Base-by-base conservation (phyloP, 495 filamentous ascomycete genomes). In the Aspergillus conjunctus region DNA sequence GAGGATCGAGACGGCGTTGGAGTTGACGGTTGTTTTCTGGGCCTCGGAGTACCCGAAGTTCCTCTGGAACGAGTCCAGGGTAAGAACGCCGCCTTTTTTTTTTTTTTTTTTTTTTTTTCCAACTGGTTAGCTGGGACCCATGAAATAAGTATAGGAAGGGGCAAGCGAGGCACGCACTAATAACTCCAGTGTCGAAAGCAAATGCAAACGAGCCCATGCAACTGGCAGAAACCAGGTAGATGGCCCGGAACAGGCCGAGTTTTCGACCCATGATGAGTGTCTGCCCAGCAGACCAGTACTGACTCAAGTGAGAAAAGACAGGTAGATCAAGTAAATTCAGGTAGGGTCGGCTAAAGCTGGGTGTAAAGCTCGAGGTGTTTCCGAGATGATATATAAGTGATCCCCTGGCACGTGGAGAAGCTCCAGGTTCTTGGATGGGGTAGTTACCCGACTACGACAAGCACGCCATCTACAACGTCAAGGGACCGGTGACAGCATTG, bases 141-240 rank as follows among this genome's bases (percentile, higher is more conserved):
- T 6, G 39, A 43, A 43, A 43, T 17, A 7, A 48, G 9, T 5
- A 31, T 41, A 44, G 20, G 21, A 15, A n/a, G 12, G 15, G 11
- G 12, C 11, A n/a, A n/a, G n/a, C 11, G 37, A 14, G 37, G 37
- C 11, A 68, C 73, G 15, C 57, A 74, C 71, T 76, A 37, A 77
- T 73, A n/a, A 77, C 63, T 12, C 74, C 72, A 15, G 74, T 77
- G 51, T 77, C 72, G 46, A 73, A 77, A 11, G 74, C 71, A 49
- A 77, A 77, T 2, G 71, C 69, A 54, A 77, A 77, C 5, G 74
- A 77, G 22, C 72, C 72, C 69, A 75, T 72, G 56, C 74, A 75
- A 63, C 74, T 73, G 51, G 68, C 72, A 1, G 67, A 75, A 18
- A 70, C 72, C 49, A 77, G 66, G 41, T 74, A 75, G 22, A 65